Evolutionary conservation across 371 early-diverging fungal genomes (phyloP), one percentile per base, ranked within the genome.

Genomic region (Mortierella sp.): DNA sequence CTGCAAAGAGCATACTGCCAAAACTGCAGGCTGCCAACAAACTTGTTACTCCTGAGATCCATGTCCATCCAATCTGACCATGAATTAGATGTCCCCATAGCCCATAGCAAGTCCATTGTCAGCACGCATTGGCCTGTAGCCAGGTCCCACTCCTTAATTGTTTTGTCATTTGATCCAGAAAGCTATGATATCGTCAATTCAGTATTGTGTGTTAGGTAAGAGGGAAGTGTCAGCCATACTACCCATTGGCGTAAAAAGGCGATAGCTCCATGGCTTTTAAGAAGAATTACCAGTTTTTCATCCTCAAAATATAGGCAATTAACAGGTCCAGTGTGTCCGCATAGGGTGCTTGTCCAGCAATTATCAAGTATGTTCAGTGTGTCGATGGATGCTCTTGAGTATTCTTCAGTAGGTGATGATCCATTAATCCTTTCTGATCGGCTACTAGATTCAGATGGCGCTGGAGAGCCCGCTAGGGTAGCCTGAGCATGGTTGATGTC

Each of bases 91-190:
- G 70, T 64, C 24, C 77, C 79, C 76, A 88, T 89, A 0, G 91
- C 90, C 94, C 94, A 94, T 65, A 90, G 73, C 6, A 93, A 83
- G 71, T 93, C 93, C 73, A 95, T 81, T 0, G 90, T 88, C 49
- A 87, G 81, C 12, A 92, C 87, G 83, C 89, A 88, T 67, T 87
- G 84, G 40, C 94, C 96, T 43, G 91, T 96, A 58, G 88, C 87
- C 72, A 96, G 64, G 83, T 96, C 96, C 97, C 97, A 99, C 62
- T 96, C 93, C 51, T 92, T 90, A 75, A 97, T 93, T 4, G 97
- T 95, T 73, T 92, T 90, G 86, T 99, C 98, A 39, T 94, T 91
- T 10, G 94, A 90, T 24, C 96, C 97, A n/a, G 94, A 92, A 2
- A 97, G 86, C 85, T 88, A 66, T 5, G 32, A 22, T 28, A 32